phyloP scores from a whole-genome alignment of 345 rosid genomes.

The Viola odorata region DNA sequence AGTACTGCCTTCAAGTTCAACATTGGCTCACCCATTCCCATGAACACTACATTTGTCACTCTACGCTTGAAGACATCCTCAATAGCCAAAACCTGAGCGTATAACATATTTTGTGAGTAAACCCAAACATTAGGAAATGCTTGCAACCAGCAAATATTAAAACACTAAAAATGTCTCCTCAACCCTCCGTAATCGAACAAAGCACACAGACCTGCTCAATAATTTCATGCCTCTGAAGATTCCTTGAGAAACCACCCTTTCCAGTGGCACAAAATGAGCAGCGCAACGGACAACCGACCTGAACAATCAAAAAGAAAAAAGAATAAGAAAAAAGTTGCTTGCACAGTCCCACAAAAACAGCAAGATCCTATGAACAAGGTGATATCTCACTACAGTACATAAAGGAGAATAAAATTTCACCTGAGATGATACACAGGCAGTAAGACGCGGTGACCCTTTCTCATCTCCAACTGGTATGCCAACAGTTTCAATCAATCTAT shows the following conservation, averaged over 20 bases:
- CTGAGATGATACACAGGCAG: conserved; percentile 97
- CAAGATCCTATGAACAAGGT: not conserved
- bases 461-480: conserved; percentile 85
- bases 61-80: conserved; percentile 88
- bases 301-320: conserved; percentile 16
- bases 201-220: conserved; percentile 64
- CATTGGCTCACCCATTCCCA: conserved; percentile 99
- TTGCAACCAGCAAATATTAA: not conserved
- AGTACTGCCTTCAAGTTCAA: conserved; percentile 85
- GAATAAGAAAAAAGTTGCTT: not conserved
- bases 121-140: not conserved
- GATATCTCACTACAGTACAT: too few species aligned
- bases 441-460: conserved; percentile 77
- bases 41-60: conserved; percentile 92
- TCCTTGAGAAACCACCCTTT: conserved; percentile 92
- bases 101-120: not conserved
- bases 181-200: not conserved
- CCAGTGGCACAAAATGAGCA: conserved; percentile 99
- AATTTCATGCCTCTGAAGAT: conserved; percentile 83
- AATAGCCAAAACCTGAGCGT: conserved; percentile 68
- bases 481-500: conserved; percentile 88
- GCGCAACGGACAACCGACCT: conserved; percentile 96
- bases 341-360: not conserved
- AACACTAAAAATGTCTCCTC: not conserved
- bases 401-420: conserved; percentile 22